Base-by-base conservation (phyloP, 176 grass and related monocot genomes). In the Sorghum bicolor region DNA sequence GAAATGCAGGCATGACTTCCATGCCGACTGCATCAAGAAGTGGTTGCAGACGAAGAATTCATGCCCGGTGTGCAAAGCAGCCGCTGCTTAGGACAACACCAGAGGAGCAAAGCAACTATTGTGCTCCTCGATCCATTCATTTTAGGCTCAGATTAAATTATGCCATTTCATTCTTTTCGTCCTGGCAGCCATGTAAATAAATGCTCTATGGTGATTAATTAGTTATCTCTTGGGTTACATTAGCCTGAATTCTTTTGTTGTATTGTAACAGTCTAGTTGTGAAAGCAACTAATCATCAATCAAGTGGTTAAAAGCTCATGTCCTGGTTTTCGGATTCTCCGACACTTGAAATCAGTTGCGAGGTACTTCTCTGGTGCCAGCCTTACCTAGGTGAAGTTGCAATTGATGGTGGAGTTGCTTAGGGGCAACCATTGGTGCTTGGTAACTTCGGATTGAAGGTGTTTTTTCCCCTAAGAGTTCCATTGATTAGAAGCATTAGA, bases 1-100 rank as follows among this genome's bases (percentile, higher is more conserved):
- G 66, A 94, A 83, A 64, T 99, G 97, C 61, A 74, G 30, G 16
- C 97, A 99, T 2, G 88, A 91, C 52, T 99, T 96, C 83, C 97
- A 99, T 33, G 67, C 81, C 0, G 70, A 40, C 10, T 99, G 97
- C 81, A 86, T 99, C 66, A 99, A 84, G 84, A 92, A 94, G 77
- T 99, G 97, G 97, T 34, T 99, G 75, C 82, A 91, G 85, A 74
- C 73, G 19, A 99, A 96, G 86, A 99, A 96, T 48, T 52, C 76
- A 30, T 99, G 97, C 70, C 97, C 97, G 25, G 82, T 99, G 10
- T 99, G 97, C 93, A 99, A 99, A 82, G 40, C 83, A 12, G 84
- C 86, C 7, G 97, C 89, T 11, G 82, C 81, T 39, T 90, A 95
- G 76, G 79, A 89, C 1, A 52, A 37, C 19, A 29, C 19, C n/a